phyloP scores from a whole-genome alignment of 495 filamentous ascomycete species.

The Podospora pseudopauciseta region DNA sequence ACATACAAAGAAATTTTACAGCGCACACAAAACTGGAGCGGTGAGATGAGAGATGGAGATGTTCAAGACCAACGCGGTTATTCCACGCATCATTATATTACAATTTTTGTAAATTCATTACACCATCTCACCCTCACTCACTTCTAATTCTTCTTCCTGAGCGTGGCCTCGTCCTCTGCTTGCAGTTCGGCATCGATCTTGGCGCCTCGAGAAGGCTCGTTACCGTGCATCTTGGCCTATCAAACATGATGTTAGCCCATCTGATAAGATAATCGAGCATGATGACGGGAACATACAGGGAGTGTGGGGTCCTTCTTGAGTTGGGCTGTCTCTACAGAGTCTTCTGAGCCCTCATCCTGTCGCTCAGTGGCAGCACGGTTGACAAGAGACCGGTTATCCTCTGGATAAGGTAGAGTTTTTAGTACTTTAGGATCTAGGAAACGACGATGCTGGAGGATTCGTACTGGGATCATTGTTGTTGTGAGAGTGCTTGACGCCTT shows the following conservation, averaged over 20 bases:
- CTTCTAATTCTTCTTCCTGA: conserved; percentile 58
- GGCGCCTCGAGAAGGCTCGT: conserved; percentile 67
- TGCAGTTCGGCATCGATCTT: conserved; percentile 67
- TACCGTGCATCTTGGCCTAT: conserved; percentile 67
- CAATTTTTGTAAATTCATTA: not conserved
- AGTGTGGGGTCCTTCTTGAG: conserved; percentile 63
- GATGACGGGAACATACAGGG: conserved; percentile 50
- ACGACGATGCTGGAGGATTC: not conserved
- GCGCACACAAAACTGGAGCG: not conserved
- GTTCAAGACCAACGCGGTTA: not conserved
- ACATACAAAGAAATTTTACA: conserved; percentile 1
- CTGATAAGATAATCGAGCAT: not conserved
- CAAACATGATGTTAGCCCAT: conserved; percentile 9
- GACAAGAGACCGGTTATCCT: conserved; percentile 76
- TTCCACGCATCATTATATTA: not conserved
- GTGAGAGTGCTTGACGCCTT: conserved; percentile 65
- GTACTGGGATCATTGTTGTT: conserved; percentile 67
- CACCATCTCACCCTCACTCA: not conserved
- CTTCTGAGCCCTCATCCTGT: conserved; percentile 19
- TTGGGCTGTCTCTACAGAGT: conserved; percentile 53
- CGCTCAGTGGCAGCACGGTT: conserved; percentile 63
- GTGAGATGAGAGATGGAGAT: not conserved
- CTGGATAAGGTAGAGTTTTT: conserved; percentile 34
- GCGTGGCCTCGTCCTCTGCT: conserved; percentile 62
- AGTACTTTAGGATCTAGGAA: not conserved